Conservation (phyloP, 345 rosid species). For the Murraya koenigii region DNA sequence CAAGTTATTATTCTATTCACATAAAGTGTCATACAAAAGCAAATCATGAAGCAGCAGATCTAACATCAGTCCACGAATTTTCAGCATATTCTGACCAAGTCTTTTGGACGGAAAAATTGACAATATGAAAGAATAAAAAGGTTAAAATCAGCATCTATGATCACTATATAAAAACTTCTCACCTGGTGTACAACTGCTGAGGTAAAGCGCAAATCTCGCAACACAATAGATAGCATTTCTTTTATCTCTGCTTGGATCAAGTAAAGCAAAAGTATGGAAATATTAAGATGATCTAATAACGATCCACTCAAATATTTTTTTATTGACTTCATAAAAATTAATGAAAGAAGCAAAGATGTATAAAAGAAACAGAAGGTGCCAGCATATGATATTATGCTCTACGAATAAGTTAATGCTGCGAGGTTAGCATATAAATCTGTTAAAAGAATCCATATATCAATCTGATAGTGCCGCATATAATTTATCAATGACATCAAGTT, state of each 20-base stretch:
- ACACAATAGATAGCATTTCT: constrained; percentile 67
- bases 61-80: background rate
- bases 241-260: constrained; percentile 64
- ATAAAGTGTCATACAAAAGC: background rate
- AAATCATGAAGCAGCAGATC: constrained; percentile 4
- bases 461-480: background rate
- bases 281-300: background rate
- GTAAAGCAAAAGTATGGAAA: constrained; percentile 11
- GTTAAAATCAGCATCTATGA: background rate
- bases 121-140: background rate
- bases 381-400: background rate
- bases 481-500: too few species aligned
- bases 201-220: constrained; percentile 72
- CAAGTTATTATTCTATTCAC: background rate
- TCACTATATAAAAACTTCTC: background rate
- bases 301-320: background rate
- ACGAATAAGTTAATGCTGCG: background rate
- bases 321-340: background rate
- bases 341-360: background rate
- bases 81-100: background rate
- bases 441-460: background rate
- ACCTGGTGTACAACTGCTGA: constrained; percentile 97
- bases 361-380: background rate
- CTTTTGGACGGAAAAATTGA: background rate
- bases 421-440: background rate